Percentiles rank a stretch among this genome's conserved stretches.
phyloP scores from a whole-genome alignment of 768 basidiomycete genomes.

The Leccinum pellstonianum region DNA sequence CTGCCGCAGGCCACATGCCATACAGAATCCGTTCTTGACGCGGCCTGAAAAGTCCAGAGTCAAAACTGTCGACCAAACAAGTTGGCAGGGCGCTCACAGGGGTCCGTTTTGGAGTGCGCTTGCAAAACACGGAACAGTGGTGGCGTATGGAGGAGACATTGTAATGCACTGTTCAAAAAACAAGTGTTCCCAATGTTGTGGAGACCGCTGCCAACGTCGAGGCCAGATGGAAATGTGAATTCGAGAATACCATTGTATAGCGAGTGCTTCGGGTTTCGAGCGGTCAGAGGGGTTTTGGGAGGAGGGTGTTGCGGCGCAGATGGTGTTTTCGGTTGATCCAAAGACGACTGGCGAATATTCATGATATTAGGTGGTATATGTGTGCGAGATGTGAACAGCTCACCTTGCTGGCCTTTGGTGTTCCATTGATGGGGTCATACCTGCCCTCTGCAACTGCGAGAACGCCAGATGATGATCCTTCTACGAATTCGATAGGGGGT shows the following conservation, averaged over 20 bases:
- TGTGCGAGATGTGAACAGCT: slow-evolving; percentile 19
- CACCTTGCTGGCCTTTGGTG: slow-evolving; percentile 55
- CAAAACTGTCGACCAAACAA: slow-evolving; percentile 3
- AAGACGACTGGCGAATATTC: slow-evolving; percentile 6
- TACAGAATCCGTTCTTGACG: slow-evolving; percentile 61
- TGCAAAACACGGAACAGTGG: slow-evolving; percentile 69
- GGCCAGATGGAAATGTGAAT: slow-evolving; percentile 56
- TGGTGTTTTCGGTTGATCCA: slow-evolving; percentile 25
- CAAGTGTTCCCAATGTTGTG: slow-evolving; percentile 92
- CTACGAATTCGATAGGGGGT: slow-evolving; percentile 79
- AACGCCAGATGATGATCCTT: slow-evolving; percentile 78
- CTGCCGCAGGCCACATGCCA: slow-evolving; percentile 67
- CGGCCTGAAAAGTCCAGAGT: slow-evolving; percentile 35
- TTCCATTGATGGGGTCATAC: slow-evolving; percentile 78
- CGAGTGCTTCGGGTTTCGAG: slow-evolving; percentile 34
- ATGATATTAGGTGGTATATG: slow-evolving; percentile 3
- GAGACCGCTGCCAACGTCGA: slow-evolving; percentile 58
- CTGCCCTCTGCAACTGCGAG: slow-evolving; percentile 71
- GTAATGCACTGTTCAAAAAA: slow-evolving; percentile 92
- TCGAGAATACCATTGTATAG: slow-evolving; percentile 58
- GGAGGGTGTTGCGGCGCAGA: slow-evolving; percentile 27
- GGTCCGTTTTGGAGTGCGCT: slow-evolving; percentile 46
- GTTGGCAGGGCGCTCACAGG: slow-evolving; percentile 50
- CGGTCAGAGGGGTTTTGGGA: slow-evolving; percentile 28
- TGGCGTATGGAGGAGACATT: slow-evolving; percentile 91